Evolutionary conservation across 768 basidiomycete genomes (phyloP).

Genomic region (Tulasnella sp.): DNA sequence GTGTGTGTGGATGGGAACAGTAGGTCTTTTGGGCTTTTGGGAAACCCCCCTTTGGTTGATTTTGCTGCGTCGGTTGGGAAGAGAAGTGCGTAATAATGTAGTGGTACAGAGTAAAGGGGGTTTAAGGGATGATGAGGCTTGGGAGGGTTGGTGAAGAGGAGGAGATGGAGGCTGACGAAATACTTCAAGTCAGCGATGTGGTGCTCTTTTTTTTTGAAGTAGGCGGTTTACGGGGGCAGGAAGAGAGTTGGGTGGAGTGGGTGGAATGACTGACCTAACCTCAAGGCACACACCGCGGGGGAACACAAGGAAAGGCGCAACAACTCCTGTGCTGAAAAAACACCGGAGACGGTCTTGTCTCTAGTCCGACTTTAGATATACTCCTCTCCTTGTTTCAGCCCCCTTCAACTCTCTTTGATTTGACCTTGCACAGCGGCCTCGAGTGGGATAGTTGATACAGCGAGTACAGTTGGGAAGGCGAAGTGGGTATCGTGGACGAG

Average conservation of each 20-base stretch:
- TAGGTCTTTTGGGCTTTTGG: not conserved
- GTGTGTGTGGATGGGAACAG: not conserved
- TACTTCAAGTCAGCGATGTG: not conserved
- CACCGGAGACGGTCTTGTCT: not conserved
- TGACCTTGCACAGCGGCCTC: not conserved
- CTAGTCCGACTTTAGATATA: not conserved
- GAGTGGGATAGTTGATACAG: not conserved
- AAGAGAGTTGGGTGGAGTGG: not conserved
- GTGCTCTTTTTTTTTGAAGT: not conserved
- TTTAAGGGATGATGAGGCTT: not conserved
- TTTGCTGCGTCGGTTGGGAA: not conserved
- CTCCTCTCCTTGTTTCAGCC: not conserved
- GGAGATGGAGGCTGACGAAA: not conserved
- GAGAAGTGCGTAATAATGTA: not conserved
- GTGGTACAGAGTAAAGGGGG: not conserved
- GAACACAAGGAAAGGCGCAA: not conserved
- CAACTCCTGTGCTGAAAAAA: not conserved
- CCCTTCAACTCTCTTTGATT: not conserved
- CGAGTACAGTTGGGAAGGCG: not conserved
- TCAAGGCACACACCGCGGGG: not conserved
- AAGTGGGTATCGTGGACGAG: not conserved
- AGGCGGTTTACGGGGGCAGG: not conserved
- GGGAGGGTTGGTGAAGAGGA: not conserved
- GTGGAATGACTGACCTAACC: not conserved
- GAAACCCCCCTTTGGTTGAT: not conserved